A percentile compares a stretch with the other conserved stretches of the same genome.
phyloP scores from a whole-genome alignment of 352 stramenopile species.

The Elongisporangium prolatum region DNA sequence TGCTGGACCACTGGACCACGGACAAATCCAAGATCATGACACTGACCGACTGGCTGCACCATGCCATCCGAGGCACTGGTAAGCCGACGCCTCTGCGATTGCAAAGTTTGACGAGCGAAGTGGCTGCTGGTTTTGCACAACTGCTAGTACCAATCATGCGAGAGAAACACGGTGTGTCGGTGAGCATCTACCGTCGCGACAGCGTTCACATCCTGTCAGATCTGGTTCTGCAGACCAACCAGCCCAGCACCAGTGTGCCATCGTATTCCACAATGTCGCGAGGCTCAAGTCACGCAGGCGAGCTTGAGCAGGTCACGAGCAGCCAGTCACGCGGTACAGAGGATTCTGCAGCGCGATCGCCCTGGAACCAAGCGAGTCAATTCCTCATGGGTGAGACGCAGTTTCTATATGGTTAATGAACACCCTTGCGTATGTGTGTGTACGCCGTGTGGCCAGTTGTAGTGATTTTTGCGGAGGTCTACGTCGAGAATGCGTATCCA shows the following conservation, averaged over 20 bases:
- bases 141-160: conserved; percentile 65
- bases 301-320: conserved; percentile 5
- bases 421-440: not conserved
- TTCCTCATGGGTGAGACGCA: conserved; percentile 40
- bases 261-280: conserved; percentile 15
- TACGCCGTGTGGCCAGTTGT: not conserved
- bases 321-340: conserved; percentile 11
- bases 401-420: conserved; percentile 42
- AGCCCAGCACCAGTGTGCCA: conserved; percentile 24
- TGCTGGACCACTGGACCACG: conserved; percentile 62
- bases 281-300: conserved; percentile 6
- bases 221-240: conserved; percentile 49
- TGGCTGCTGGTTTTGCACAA: conserved; percentile 57
- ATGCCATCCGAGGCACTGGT: conserved; percentile 46
- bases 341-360: conserved; percentile 11
- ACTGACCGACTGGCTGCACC: conserved; percentile 61
- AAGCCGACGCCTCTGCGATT: conserved; percentile 35
- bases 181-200: conserved; percentile 55
- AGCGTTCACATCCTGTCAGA: conserved; percentile 57
- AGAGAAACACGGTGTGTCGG: conserved; percentile 53
- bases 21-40: conserved; percentile 55
- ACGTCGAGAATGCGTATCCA: not conserved
- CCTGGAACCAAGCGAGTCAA: conserved; percentile 18
- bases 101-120: conserved; percentile 40
- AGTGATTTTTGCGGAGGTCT: not conserved